Percentiles rank a stretch among this genome's conserved stretches.
Conservation (phyloP, 2,329 filamentous ascomycete species). For the Tolypocladium album region DNA sequence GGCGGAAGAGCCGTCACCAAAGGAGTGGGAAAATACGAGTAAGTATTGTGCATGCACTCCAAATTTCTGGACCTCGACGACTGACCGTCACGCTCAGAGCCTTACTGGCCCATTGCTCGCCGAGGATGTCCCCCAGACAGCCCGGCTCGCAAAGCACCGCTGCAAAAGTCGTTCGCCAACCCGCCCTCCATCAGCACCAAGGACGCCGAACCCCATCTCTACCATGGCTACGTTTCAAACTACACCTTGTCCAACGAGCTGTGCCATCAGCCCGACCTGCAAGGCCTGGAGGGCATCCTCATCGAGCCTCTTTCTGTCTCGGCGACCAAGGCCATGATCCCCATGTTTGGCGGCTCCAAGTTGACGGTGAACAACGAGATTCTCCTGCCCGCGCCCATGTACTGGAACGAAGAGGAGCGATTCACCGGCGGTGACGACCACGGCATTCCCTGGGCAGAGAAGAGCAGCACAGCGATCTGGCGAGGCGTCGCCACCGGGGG, state of each 20-base stretch:
- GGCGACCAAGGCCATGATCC: conserved; percentile 47
- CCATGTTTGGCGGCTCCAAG: conserved; percentile 60
- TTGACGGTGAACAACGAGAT: conserved; percentile 61
- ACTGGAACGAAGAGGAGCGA: conserved; percentile 52
- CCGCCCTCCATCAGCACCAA: conserved; percentile 33
- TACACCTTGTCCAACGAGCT: conserved; percentile 49
- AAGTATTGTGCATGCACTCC: conserved; percentile 9
- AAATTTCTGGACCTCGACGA: not conserved
- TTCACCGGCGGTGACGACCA: conserved; percentile 47
- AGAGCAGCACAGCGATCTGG: conserved; percentile 46
- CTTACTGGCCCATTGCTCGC: conserved; percentile 46
- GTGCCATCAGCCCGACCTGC: conserved; percentile 55
- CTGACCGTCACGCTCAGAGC: conserved; percentile 14
- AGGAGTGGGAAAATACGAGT: conserved; percentile 42
- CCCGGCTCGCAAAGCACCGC: conserved; percentile 38
- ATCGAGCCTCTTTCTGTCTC: conserved; percentile 48
- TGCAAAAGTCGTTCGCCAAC: conserved; percentile 31
- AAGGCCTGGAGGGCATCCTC: conserved; percentile 53
- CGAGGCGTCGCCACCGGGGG: conserved; percentile 59
- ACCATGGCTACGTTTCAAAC: conserved; percentile 50
- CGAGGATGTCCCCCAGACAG: conserved; percentile 54
- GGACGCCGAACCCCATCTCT: conserved; percentile 36
- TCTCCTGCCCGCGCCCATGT: conserved; percentile 58
- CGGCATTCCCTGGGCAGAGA: conserved; percentile 46
- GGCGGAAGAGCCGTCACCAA: conserved; percentile 23